phyloP scores from a whole-genome alignment of 164 flowering plant genomes.

The Litsea cubeba region DNA sequence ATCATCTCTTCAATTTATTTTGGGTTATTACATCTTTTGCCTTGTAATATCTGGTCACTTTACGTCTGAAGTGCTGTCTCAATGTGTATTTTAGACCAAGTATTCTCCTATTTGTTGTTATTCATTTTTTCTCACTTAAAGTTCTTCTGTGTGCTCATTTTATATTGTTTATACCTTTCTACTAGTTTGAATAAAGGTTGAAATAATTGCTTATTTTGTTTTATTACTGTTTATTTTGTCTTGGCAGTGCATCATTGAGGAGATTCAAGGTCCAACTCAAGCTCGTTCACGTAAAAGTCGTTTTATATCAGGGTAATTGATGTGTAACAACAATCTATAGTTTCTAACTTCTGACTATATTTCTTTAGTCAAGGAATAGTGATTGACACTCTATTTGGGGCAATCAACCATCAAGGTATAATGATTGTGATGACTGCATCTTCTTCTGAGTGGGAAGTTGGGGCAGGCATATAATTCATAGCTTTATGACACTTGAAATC shows the following conservation, averaged over 20 bases:
- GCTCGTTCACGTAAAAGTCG: constrained; percentile 95
- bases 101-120: background rate
- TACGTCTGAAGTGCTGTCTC: background rate
- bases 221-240: background rate
- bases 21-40: background rate
- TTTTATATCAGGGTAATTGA: constrained; percentile 91
- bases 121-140: background rate
- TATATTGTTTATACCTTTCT: background rate
- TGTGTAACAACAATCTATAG: background rate
- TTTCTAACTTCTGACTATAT: background rate
- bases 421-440: too few species aligned
- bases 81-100: too few species aligned
- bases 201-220: background rate
- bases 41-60: background rate
- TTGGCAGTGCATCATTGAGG: constrained; percentile 94
- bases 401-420: too few species aligned
- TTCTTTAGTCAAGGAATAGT: background rate
- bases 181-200: background rate
- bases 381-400: too few species aligned
- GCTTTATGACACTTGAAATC: too few species aligned
- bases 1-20: background rate
- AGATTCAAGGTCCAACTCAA: constrained; percentile 96
- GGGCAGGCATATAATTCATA: too few species aligned
- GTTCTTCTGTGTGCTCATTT: background rate
- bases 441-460: too few species aligned